Percentiles rank a stretch among this genome's conserved stretches.
phyloP scores from a whole-genome alignment of 1,284 basidiomycete genomes.

The Cryptococcus neoformans region DNA sequence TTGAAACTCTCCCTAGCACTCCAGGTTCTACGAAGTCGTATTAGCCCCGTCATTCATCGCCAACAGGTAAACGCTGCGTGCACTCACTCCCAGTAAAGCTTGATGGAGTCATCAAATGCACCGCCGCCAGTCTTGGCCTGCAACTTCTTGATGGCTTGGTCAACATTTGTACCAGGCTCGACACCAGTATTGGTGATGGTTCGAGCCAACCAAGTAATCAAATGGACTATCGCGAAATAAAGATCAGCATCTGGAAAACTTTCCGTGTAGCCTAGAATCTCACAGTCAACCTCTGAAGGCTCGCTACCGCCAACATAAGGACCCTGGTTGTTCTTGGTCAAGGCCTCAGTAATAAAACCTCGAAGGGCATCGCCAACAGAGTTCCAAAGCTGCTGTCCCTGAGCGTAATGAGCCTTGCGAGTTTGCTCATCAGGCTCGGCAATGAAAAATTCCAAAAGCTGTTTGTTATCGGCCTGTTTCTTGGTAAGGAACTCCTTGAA shows the following conservation, averaged over 20 bases:
- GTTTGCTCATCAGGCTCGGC: conserved; percentile 26
- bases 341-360: conserved; percentile 36
- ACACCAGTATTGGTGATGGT: conserved; percentile 39
- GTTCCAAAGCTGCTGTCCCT: conserved; percentile 37
- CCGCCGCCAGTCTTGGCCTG: conserved; percentile 35
- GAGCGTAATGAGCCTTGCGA: conserved; percentile 27
- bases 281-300: conserved; percentile 45
- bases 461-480: conserved; percentile 56
- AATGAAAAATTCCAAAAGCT: conserved; percentile 47
- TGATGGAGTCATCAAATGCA: conserved; percentile 36
- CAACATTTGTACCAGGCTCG: conserved; percentile 23
- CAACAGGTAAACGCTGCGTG: conserved; percentile 8
- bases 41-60: neutral
- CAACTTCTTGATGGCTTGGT: conserved; percentile 29
- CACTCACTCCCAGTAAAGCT: conserved; percentile 42
- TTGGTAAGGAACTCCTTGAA: conserved; percentile 57
- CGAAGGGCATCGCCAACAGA: conserved; percentile 35
- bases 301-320: conserved; percentile 31
- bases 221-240: conserved; percentile 30
- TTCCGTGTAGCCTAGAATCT: conserved; percentile 8
- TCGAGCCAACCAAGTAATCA: conserved; percentile 47
- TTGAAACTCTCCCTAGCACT: conserved; percentile 34
- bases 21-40: conserved; percentile 18
- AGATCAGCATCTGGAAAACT: neutral
- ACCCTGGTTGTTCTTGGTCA: conserved; percentile 32